These are phyloP conservation scores for Taphrina wiesneri DNA, from an alignment of 1,139 yeast species.

Conservation along the genomic window DNA sequence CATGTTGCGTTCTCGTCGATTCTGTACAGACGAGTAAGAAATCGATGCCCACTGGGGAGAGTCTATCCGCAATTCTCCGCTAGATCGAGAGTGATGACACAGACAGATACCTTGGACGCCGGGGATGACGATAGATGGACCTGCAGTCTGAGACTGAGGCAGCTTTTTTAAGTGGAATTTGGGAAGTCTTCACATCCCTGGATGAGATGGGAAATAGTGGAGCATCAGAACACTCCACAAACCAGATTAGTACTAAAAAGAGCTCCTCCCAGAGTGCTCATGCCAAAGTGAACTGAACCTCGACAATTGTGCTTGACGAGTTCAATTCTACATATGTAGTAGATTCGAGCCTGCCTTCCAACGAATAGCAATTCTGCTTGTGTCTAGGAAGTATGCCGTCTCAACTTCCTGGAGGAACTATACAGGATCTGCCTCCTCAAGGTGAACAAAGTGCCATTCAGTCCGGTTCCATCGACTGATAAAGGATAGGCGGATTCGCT, in stretches of 20 bases:
- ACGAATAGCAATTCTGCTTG: neutral
- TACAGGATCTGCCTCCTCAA: constrained; percentile 82
- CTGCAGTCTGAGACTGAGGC: too few species aligned
- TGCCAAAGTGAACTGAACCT: neutral
- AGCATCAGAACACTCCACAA: neutral
- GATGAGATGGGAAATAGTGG: neutral
- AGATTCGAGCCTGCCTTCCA: neutral
- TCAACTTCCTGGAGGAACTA: constrained; percentile 32
- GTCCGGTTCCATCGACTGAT: constrained; percentile 2
- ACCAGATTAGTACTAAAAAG: neutral
- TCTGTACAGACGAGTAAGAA: too few species aligned
- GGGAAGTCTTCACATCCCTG: too few species aligned
- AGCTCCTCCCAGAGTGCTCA: neutral
- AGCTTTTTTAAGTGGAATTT: too few species aligned
- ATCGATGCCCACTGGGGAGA: too few species aligned
- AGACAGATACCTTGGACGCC: too few species aligned
- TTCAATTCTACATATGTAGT: neutral
- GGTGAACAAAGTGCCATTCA: constrained; percentile 54
- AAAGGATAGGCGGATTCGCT: constrained; percentile 21
- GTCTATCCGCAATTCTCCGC: too few species aligned
- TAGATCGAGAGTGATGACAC: too few species aligned
- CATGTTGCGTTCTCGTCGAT: neutral
- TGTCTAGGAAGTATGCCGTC: constrained; percentile 6
- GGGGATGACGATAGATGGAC: too few species aligned
- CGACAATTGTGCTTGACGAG: neutral